Conservation (phyloP, 2,329 filamentous ascomycete genomes). For the Colletotrichum truncatum region DNA sequence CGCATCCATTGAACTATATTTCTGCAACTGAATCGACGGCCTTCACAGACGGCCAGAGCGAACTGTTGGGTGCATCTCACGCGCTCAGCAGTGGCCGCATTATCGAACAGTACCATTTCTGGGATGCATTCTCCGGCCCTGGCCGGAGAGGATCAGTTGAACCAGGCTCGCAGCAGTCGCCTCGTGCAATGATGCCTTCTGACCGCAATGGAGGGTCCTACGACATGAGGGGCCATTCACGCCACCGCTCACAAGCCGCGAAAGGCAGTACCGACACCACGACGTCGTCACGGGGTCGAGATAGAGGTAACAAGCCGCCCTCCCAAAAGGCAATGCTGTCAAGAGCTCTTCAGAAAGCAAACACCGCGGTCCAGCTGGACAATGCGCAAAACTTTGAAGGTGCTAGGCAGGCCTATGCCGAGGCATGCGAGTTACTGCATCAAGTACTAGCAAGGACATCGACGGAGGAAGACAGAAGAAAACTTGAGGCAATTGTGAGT, state of each 20-base stretch:
- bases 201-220: conserved; percentile 39
- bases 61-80: neutral
- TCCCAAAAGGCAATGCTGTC: conserved; percentile 97
- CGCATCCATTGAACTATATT: neutral
- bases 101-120: neutral
- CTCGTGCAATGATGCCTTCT: conserved; percentile 36
- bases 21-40: neutral
- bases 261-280: conserved; percentile 56
- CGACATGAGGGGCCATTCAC: conserved; percentile 49
- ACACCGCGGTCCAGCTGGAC: conserved; percentile 93
- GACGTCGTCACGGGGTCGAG: conserved; percentile 43
- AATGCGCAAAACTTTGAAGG: conserved; percentile 96
- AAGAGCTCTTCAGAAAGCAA: conserved; percentile 93
- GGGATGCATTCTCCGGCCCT: conserved; percentile 22
- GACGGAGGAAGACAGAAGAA: conserved; percentile 86
- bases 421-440: conserved; percentile 88
- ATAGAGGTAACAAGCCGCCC: conserved; percentile 54
- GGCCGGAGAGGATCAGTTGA: conserved; percentile 23
- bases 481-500: conserved; percentile 92
- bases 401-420: conserved; percentile 87
- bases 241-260: conserved; percentile 54
- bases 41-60: neutral
- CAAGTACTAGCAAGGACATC: conserved; percentile 88
- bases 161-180: neutral
- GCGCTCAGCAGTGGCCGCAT: neutral